Percentiles rank a stretch among this genome's conserved stretches.
Conservation (phyloP, 345 rosid genomes). For the Salix dunnii region DNA sequence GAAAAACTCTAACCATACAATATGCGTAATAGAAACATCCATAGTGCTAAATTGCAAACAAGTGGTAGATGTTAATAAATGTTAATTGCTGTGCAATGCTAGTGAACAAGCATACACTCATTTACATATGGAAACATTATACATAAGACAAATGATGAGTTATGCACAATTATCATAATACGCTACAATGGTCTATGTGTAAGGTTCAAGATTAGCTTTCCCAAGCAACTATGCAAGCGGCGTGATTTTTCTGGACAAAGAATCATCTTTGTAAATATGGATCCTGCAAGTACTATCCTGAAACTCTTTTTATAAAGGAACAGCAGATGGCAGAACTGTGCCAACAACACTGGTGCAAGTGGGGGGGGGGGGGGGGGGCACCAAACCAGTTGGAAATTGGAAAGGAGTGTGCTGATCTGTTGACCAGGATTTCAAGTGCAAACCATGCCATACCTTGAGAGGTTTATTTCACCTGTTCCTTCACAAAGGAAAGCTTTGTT, state of each 20-base stretch:
- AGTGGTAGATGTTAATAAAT: neutral
- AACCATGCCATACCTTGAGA: neutral
- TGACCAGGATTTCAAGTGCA: neutral
- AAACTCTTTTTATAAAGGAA: neutral
- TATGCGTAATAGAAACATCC: neutral
- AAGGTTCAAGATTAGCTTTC: neutral
- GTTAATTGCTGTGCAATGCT: neutral
- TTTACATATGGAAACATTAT: neutral
- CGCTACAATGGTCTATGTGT: neutral
- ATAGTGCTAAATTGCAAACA: neutral
- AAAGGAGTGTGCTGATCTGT: neutral
- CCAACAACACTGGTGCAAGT: neutral
- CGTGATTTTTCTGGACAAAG: neutral
- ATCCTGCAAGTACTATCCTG: neutral
- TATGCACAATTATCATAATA: too few species aligned
- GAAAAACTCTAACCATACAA: neutral
- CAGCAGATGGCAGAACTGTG: neutral
- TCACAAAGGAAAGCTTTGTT: neutral
- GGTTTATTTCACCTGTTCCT: neutral
- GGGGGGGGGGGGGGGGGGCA: too few species aligned
- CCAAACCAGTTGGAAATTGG: neutral
- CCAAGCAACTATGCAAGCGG: neutral
- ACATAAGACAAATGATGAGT: too few species aligned
- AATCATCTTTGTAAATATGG: too few species aligned
- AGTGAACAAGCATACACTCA: neutral